Percentiles rank a stretch among this genome's conserved stretches.
Evolutionary conservation across 208 protist genomes (phyloP).

Genomic region (Willaertia magna): DNA sequence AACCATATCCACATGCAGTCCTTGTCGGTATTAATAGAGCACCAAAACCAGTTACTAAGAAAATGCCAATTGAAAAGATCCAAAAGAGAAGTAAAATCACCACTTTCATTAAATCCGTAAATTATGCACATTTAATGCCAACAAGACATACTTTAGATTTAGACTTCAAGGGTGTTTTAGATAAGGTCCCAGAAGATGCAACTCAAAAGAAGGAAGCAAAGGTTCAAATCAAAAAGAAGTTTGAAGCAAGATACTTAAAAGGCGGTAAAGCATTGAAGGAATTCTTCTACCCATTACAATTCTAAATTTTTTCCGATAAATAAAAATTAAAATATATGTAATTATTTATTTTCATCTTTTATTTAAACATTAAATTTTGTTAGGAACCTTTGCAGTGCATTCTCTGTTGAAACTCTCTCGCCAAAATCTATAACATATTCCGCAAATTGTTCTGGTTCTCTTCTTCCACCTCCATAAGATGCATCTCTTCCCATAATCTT

Average conservation of each 20-base stretch:
- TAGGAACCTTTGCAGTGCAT: not conserved
- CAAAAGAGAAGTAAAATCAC: constrained; percentile 71
- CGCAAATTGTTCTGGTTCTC: not conserved
- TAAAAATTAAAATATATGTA: not conserved
- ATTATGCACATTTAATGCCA: constrained; percentile 96
- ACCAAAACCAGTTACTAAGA: constrained; percentile 78
- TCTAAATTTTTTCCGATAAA: not conserved
- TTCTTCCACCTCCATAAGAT: not conserved
- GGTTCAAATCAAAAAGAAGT: constrained; percentile 21
- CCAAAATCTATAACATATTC: not conserved
- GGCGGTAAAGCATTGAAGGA: constrained; percentile 44
- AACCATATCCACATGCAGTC: constrained; percentile 53
- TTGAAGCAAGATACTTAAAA: constrained; percentile 39
- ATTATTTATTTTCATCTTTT: not conserved
- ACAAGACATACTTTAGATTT: constrained; percentile 68
- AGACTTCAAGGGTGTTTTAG: constrained; percentile 25
- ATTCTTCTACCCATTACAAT: not conserved
- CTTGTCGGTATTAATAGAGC: constrained; percentile 87
- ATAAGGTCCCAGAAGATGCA: not conserved
- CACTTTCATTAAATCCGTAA: constrained; percentile 92
- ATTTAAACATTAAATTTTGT: not conserved
- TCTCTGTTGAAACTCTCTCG: not conserved
- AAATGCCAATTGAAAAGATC: constrained; percentile 82
- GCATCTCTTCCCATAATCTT: not conserved
- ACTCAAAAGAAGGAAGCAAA: constrained; percentile 23